These are phyloP conservation scores for Penicillium brevicompactum DNA, from an alignment of 2,329 filamentous ascomycete species.

Conservation along the genomic window DNA sequence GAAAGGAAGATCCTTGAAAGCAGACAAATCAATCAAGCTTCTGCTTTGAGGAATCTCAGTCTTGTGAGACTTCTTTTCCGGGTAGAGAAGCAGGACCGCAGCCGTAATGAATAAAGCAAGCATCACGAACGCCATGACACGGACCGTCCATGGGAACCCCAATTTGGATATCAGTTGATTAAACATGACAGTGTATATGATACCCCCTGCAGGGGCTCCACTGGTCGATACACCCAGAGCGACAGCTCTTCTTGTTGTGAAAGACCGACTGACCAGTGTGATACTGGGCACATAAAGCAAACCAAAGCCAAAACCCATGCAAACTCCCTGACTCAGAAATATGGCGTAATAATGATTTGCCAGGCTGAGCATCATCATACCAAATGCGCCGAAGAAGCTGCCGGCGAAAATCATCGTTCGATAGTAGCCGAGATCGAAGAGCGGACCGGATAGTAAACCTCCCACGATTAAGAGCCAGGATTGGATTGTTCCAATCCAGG, in stretches of 20 bases:
- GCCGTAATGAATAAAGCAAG: conserved; percentile 33
- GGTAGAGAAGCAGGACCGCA: conserved; percentile 17
- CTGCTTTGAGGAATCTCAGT: not conserved
- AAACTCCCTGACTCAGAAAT: conserved; percentile 47
- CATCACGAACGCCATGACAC: conserved; percentile 57
- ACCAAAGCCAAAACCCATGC: conserved; percentile 46
- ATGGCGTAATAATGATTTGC: conserved; percentile 39
- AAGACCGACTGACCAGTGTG: conserved; percentile 55
- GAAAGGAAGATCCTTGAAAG: conserved; percentile 50
- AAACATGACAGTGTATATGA: conserved; percentile 58
- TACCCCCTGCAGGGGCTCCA: conserved; percentile 58
- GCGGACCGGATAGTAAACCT: conserved; percentile 44
- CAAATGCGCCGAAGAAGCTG: conserved; percentile 34
- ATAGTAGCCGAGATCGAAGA: conserved; percentile 46
- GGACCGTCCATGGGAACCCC: conserved; percentile 60
- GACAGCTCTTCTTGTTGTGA: conserved; percentile 52
- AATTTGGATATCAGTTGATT: conserved; percentile 54
- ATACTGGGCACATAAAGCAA: conserved; percentile 46
- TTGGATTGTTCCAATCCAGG: conserved; percentile 47
- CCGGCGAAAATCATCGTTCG: conserved; percentile 37
- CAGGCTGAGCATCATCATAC: conserved; percentile 45
- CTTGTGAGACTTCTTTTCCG: conserved; percentile 12
- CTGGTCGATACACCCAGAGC: conserved; percentile 57
- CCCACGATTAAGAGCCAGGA: conserved; percentile 43
- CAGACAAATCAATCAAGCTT: conserved; percentile 47